Evolutionary conservation across 2,329 filamentous ascomycete species (phyloP), one percentile per base, ranked within the genome.

Genomic region (Lachnellula hyalina): DNA sequence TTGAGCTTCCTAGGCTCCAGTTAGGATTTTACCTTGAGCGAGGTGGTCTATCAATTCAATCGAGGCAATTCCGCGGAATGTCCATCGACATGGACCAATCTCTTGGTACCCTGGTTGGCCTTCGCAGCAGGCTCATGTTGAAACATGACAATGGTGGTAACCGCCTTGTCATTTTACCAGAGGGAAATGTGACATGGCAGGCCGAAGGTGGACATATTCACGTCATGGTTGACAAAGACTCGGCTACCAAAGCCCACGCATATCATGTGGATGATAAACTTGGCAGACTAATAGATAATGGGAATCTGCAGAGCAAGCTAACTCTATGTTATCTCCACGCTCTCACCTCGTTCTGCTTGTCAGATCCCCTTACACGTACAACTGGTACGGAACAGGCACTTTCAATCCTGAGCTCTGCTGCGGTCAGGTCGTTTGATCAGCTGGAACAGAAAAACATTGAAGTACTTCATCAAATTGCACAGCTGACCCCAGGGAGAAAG

Each of bases 361-460:
- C 77, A 0, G 81, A 85, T 59, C 68, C 67, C 0, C 68, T 84
- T 0, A 80, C 75, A 0, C 47, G 61, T 0, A 64, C 65, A 3
- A 84, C 78, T 0, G 82, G 82, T 0, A 82, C 78, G 0, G 80
- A 84, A 56, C 63, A 77, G 41, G 76, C 79, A 0, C 58, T 84
- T 0, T 59, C 60, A 0, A 78, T 83, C 1, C 62, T 84, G 1
- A 41, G 57, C 0, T 80, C 77, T 0, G 79, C 77, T 0, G 71
- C 77, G 0, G 63, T 82, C 0, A 62, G 67, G 17, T 84, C 80
- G 0, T 76, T 77, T 44, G 65, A 70, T 5, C 40, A 58, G 1
- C 65, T 83, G 0, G 63, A 63, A 2, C 25, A 53, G 0, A 67
- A 71, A 0, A 68, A 76, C 11, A 48, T 69, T 2, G 35, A 60